Conservation (phyloP, 768 basidiomycete genomes). For the Baorangia bicolor region DNA sequence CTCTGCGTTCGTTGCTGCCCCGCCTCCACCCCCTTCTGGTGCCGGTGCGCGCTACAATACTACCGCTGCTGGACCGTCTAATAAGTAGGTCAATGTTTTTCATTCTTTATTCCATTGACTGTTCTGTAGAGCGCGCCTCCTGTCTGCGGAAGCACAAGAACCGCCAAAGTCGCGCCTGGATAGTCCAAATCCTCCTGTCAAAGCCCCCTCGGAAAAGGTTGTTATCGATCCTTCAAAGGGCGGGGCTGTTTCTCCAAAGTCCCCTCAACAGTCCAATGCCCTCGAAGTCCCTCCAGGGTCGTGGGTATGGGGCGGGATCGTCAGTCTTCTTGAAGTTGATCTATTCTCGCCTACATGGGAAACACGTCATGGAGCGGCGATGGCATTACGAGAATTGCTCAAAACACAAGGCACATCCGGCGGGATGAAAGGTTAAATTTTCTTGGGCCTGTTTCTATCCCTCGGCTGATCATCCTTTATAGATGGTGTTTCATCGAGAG, state of each 20-base stretch:
- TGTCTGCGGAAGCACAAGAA: conserved; percentile 60
- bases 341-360: conserved; percentile 90
- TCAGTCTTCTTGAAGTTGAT: conserved; percentile 76
- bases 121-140: conserved; percentile 61
- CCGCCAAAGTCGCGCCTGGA: conserved; percentile 52
- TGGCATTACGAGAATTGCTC: conserved; percentile 86
- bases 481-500: conserved; percentile 52
- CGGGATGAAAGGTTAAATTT: conserved; percentile 68
- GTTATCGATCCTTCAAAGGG: conserved; percentile 80
- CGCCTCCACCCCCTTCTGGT: conserved; percentile 55
- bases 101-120: not conserved
- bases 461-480: conserved; percentile 3
- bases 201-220: conserved; percentile 56
- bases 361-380: conserved; percentile 88
- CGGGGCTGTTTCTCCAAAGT: conserved; percentile 78
- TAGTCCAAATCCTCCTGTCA: conserved; percentile 49
- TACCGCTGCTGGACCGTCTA: conserved; percentile 54
- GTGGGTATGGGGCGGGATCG: conserved; percentile 88
- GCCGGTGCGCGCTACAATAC: conserved; percentile 62
- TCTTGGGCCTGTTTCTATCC: not conserved
- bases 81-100: conserved; percentile 45
- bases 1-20: conserved; percentile 75
- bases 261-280: conserved; percentile 72
- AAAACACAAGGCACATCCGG: conserved; percentile 80
- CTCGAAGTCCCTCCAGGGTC: conserved; percentile 70